Evolutionary conservation across 805 yeast species (phyloP), one percentile per base, ranked within the genome.

Genomic region (Kodamaea restingae): DNA sequence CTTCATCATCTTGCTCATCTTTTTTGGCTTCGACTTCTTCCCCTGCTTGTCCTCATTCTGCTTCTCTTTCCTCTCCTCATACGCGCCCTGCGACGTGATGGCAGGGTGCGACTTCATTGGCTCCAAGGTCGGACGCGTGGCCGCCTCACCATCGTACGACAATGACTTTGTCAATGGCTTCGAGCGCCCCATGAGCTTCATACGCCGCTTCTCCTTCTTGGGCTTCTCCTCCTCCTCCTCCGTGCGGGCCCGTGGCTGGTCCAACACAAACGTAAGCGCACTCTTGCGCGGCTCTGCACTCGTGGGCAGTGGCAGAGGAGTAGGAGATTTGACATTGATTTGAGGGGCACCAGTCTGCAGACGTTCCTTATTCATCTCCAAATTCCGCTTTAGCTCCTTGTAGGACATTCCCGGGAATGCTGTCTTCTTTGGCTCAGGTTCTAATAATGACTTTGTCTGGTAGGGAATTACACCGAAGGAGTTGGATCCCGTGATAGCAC

Each of bases 101-200:
- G 63, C 70, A 3, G 73, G 74, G 38, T 66, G 70, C 11, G 71
- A 65, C 42, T 60, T 61, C 14, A 55, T 44, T 1, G 71, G 70
- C 46, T 58, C 65, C 30, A 68, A 46, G 12, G 44, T 42, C 7
- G 65, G 63, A 18, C 61, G 41, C 15, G 15, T 18, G 20, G 38
- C 20, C 35, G 35, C 4, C 41, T 38, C 18, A 7, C 38, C 40
- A 22, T 67, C 72, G 45, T 67, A 60, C 10, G 72, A 67, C 40
- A 66, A 54, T n/a, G 62, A 64, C 46, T 68, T 67, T 43, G 44
- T 54, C 39, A 51, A 45, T 37, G 45, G 48, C 21, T 22, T 14
- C 39, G 47, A 15, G 3, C 26, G 21, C 32, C n/a, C 14, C 21
- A 10, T 10, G 7, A 30, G 12, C 11, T 18, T 18, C 21, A 30